A percentile compares a stretch with the other conserved stretches of the same genome.
Evolutionary conservation across 768 basidiomycete genomes (phyloP).

Genomic region (Podaxis carcinomalis): DNA sequence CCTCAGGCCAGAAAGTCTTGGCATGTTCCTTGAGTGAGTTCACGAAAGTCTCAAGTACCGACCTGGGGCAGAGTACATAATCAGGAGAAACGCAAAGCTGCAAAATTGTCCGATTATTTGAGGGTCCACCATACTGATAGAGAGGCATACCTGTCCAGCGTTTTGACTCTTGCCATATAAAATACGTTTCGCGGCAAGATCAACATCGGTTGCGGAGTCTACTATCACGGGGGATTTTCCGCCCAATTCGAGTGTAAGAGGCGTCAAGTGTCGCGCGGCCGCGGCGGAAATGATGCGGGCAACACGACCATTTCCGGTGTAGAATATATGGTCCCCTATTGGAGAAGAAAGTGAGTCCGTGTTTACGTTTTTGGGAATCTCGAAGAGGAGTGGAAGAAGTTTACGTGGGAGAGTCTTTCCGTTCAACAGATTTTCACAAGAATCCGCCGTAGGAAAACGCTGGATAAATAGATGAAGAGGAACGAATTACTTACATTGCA

Average conservation of each 20-base stretch:
- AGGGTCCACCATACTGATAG: not conserved
- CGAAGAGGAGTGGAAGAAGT: not conserved
- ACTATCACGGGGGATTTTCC: constrained; percentile 47
- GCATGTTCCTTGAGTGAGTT: constrained; percentile 39
- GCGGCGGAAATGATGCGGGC: constrained; percentile 47
- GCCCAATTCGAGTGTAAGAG: constrained; percentile 53
- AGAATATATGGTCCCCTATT: constrained; percentile 37
- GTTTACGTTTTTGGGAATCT: not conserved
- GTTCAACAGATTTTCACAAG: not conserved
- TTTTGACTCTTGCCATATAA: constrained; percentile 66
- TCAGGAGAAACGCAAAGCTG: constrained; percentile 62
- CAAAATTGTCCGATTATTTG: constrained; percentile 18
- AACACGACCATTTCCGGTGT: constrained; percentile 42
- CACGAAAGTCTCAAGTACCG: constrained; percentile 43
- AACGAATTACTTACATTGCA: constrained; percentile 31
- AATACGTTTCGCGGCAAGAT: constrained; percentile 56
- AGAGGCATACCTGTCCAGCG: constrained; percentile 50
- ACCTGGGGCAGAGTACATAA: constrained; percentile 35
- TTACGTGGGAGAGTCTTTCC: not conserved
- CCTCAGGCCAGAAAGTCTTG: constrained; percentile 48
- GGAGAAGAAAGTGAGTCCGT: not conserved
- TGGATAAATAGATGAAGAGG: constrained; percentile 18
- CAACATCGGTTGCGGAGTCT: constrained; percentile 22
- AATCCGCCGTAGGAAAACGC: constrained; percentile 7
- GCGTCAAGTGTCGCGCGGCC: constrained; percentile 51